Percentiles rank a stretch among this genome's conserved stretches.
phyloP scores from a whole-genome alignment of 192 early-diverging fungal genomes.

The Mortierella hygrophila region DNA sequence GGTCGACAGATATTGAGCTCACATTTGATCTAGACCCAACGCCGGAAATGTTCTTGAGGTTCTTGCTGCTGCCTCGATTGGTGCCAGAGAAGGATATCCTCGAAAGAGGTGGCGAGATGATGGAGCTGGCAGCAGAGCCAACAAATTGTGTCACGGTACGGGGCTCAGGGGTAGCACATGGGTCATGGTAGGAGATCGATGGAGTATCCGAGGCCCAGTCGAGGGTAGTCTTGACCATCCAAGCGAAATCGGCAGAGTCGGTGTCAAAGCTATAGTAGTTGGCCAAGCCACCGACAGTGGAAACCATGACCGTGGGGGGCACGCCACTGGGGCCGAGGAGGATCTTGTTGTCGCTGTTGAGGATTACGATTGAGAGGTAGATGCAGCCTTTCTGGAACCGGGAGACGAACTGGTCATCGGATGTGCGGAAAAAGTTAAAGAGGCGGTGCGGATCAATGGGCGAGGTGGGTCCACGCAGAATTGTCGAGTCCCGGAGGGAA shows the following conservation, averaged over 20 bases:
- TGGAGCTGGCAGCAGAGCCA: neutral
- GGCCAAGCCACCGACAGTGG: constrained; percentile 23
- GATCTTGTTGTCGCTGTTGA: constrained; percentile 60
- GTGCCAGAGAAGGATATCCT: constrained; percentile 25
- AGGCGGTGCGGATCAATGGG: constrained; percentile 45
- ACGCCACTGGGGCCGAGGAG: constrained; percentile 43
- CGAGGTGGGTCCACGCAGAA: constrained; percentile 29
- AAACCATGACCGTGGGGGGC: constrained; percentile 38
- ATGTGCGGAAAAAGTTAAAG: constrained; percentile 40
- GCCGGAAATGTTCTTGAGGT: neutral
- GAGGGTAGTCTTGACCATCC: constrained; percentile 55
- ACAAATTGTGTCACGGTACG: neutral
- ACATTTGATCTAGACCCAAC: neutral
- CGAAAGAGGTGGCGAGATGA: constrained; percentile 30
- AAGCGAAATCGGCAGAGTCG: constrained; percentile 46
- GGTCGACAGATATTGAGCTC: constrained; percentile 31
- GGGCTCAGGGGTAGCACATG: neutral
- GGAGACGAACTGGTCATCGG: constrained; percentile 47
- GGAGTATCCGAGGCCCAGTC: constrained; percentile 41
- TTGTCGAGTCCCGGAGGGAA: constrained; percentile 27
- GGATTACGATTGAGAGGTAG: constrained; percentile 55
- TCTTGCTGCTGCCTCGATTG: constrained; percentile 21
- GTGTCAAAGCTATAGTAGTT: constrained; percentile 53
- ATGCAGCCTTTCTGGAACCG: constrained; percentile 56
- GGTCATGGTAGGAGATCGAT: neutral